Base-by-base conservation (phyloP, 768 basidiomycete species). In the Hypholoma fasciculare region DNA sequence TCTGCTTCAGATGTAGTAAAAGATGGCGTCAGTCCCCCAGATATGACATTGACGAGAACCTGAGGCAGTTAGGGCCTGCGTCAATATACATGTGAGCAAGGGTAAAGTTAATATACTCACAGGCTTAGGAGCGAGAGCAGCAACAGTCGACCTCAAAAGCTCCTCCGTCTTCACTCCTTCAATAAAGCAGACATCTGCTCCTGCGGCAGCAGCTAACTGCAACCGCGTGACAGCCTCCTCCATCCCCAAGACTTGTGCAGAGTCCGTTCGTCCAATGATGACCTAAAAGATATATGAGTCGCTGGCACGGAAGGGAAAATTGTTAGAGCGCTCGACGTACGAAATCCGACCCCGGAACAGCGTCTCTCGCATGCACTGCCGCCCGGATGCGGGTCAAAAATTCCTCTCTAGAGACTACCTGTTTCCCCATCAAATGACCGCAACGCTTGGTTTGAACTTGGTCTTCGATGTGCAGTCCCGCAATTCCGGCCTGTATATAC, bases 381-480 rank as follows among this genome's bases (percentile, higher is more conserved):
- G 90, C 89, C 42, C 89, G 85, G 61, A 92, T 86, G 40, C 89
- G 85, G 13, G 83, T 87, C 38, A 89, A 50, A 59, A 88, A 88
- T 67, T 89, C 89, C 64, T 90, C 88, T 2, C 87, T 82, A 1
- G 88, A 88, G 37, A 90, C 90, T 44, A 91, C 87, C 66, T 89
- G 87, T 69, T 92, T 92, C 27, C 89, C 89, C 67, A 88, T 78
- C 40, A 91, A 73, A 67, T 91, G 89, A 1, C 89, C 89, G 56
- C 89, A 90, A 47, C 88, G 83, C 69, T 90, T 90, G 2, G 88
- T 90, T 68, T 90, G 89, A 0, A 90, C 87, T 71, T 91, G 89
- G 67, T 90, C 89, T 71, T 91, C 89, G 39, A 91, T 90, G 69
- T 91, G 89, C 65, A 89, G 76, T 0, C 75, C 89, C 14, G 89